These are phyloP conservation scores for Dimargaris cristalligena DNA, from an alignment of 192 early-diverging fungal species.

Conservation along the genomic window DNA sequence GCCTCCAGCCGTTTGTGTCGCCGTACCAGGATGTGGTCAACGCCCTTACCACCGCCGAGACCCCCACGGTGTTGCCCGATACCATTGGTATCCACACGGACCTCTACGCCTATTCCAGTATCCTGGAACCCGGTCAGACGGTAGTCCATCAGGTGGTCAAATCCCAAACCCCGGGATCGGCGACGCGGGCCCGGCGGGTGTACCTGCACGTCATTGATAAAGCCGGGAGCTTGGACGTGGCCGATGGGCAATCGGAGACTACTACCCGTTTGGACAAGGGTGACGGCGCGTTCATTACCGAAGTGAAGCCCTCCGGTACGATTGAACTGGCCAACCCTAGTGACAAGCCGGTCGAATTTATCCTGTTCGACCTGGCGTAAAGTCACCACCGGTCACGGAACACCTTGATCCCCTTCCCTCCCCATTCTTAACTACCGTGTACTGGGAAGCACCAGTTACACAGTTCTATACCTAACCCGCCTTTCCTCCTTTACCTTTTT, in stretches of 20 bases:
- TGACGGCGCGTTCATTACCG: background rate
- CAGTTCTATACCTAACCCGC: too few species aligned
- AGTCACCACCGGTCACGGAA: too few species aligned
- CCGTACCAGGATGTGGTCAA: background rate
- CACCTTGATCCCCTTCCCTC: too few species aligned
- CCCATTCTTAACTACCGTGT: too few species aligned
- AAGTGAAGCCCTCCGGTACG: background rate
- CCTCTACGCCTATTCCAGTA: background rate
- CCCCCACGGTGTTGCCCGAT: background rate
- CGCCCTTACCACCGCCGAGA: background rate
- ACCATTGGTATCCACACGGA: constrained; percentile 3
- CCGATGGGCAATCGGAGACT: too few species aligned
- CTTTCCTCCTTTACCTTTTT: too few species aligned
- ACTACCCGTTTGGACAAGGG: background rate
- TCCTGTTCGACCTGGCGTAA: background rate
- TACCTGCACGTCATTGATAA: background rate
- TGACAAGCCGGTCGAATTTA: background rate
- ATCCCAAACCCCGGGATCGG: too few species aligned
- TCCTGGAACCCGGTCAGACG: background rate
- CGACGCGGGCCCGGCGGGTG: background rate
- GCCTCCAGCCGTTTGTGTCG: constrained; percentile 8
- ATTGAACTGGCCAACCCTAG: background rate
- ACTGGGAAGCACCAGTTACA: too few species aligned
- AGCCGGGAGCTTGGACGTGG: too few species aligned
- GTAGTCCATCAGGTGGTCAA: background rate